phyloP scores from a whole-genome alignment of 352 stramenopile genomes.

The Blastocystis sp. region DNA sequence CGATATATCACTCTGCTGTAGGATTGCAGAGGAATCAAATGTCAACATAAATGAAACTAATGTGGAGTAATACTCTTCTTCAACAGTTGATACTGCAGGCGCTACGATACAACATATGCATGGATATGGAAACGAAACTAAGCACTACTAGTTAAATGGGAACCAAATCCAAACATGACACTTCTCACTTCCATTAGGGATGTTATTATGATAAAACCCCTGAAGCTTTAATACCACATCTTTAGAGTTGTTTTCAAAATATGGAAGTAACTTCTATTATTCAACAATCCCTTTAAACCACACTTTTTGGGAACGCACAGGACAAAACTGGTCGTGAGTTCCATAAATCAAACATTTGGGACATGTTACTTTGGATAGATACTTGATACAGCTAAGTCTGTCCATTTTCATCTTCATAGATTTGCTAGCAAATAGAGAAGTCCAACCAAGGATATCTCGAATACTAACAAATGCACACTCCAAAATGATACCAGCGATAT shows the following conservation, averaged over 20 bases:
- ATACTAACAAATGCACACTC: neutral
- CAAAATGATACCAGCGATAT: slow-evolving; percentile 5
- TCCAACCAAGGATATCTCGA: neutral
- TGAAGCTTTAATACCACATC: neutral
- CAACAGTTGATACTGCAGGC: neutral
- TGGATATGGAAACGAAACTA: neutral
- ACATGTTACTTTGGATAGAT: slow-evolving; percentile 15
- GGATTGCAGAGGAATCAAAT: no score
- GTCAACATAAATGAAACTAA: neutral
- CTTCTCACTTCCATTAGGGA: neutral
- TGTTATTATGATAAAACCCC: slow-evolving; percentile 44
- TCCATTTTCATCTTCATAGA: neutral
- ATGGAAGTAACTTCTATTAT: neutral
- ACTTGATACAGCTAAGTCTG: neutral
- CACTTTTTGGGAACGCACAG: neutral
- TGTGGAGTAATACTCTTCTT: slow-evolving; percentile 7
- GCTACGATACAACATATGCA: neutral
- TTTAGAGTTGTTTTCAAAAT: neutral
- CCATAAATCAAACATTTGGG: slow-evolving; percentile 27
- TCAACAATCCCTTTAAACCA: neutral
- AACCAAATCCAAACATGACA: neutral
- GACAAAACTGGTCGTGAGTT: slow-evolving; percentile 2
- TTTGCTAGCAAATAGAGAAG: neutral
- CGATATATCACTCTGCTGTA: no score
- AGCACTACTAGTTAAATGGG: neutral